Percentiles rank a stretch among this genome's conserved stretches.
phyloP scores from a whole-genome alignment of 2,329 filamentous ascomycete genomes.

The Cytospora leucostoma region DNA sequence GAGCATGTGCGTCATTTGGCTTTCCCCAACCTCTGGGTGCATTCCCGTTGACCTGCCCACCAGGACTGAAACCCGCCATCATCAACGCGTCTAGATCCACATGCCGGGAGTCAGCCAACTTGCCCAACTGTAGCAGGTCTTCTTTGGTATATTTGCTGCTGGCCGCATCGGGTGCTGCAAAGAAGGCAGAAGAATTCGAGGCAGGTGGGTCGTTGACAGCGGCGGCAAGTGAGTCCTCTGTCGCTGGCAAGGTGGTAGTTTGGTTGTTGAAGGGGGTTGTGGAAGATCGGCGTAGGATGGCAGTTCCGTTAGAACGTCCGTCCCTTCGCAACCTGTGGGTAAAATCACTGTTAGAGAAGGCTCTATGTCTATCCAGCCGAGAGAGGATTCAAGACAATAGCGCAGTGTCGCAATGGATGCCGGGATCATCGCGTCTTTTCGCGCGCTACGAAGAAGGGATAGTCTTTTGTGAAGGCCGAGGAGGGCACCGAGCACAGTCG shows the following conservation, averaged over 20 bases:
- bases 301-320: slow-evolving; percentile 61
- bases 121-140: slow-evolving; percentile 75
- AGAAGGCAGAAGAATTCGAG: slow-evolving; percentile 16
- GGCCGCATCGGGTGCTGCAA: slow-evolving; percentile 35
- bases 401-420: background rate
- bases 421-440: background rate
- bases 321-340: slow-evolving; percentile 57
- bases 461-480: background rate
- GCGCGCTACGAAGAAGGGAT: background rate
- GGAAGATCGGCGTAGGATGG: slow-evolving; percentile 65
- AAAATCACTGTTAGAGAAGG: slow-evolving; percentile 5
- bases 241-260: slow-evolving; percentile 23
- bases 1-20: slow-evolving; percentile 69
- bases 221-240: slow-evolving; percentile 28
- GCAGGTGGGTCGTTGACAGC: slow-evolving; percentile 17
- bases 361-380: slow-evolving; percentile 20
- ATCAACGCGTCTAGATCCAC: slow-evolving; percentile 69
- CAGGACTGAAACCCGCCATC: slow-evolving; percentile 75
- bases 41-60: slow-evolving; percentile 64
- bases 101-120: slow-evolving; percentile 50
- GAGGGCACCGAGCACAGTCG: background rate
- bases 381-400: slow-evolving; percentile 6
- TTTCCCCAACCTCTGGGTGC: slow-evolving; percentile 73
- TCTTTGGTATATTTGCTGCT: slow-evolving; percentile 71
- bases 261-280: slow-evolving; percentile 52